Conservation (phyloP, 345 rosid species). For the Noccaea bulbosa region DNA sequence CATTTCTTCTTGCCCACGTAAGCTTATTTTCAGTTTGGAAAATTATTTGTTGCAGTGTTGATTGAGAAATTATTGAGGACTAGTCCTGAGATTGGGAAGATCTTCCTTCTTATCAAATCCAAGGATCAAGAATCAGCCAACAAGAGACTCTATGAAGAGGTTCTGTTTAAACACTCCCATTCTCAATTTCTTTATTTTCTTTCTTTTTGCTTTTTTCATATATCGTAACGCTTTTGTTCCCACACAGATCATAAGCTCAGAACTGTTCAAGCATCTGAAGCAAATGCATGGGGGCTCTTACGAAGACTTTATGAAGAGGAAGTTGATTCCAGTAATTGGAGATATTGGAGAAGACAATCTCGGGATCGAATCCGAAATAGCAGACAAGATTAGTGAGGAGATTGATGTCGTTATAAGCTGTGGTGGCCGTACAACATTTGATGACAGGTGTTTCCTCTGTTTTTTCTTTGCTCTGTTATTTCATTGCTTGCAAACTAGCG, state of each 20-base stretch:
- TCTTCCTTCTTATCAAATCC: slow-evolving; percentile 44
- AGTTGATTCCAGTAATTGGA: slow-evolving; percentile 50
- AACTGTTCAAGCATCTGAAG: slow-evolving; percentile 40
- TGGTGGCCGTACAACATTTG: slow-evolving; percentile 67
- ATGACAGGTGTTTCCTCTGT: slow-evolving; percentile 29
- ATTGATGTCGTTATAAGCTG: slow-evolving; percentile 65
- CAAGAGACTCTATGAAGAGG: slow-evolving; percentile 36
- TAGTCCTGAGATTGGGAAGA: slow-evolving; percentile 36
- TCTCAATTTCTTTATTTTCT: neutral
- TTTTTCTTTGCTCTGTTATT: neutral
- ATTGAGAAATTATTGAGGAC: slow-evolving; percentile 46
- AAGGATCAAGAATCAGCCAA: slow-evolving; percentile 38
- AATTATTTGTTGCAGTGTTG: slow-evolving; percentile 14
- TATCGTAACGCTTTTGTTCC: neutral
- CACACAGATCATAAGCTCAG: slow-evolving; percentile 40
- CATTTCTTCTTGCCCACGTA: slow-evolving; percentile 12
- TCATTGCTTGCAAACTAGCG: too few relatives aligned
- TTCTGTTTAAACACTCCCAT: neutral
- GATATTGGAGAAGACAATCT: slow-evolving; percentile 32
- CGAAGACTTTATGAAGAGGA: slow-evolving; percentile 40
- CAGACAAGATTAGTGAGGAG: slow-evolving; percentile 49
- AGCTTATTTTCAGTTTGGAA: neutral
- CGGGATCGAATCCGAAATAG: slow-evolving; percentile 20
- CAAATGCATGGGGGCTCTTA: slow-evolving; percentile 38
- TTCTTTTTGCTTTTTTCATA: neutral